Evolutionary conservation across 2,329 filamentous ascomycete genomes (phyloP), one percentile per base, ranked within the genome.

Genomic region (Trichoderma sp.): DNA sequence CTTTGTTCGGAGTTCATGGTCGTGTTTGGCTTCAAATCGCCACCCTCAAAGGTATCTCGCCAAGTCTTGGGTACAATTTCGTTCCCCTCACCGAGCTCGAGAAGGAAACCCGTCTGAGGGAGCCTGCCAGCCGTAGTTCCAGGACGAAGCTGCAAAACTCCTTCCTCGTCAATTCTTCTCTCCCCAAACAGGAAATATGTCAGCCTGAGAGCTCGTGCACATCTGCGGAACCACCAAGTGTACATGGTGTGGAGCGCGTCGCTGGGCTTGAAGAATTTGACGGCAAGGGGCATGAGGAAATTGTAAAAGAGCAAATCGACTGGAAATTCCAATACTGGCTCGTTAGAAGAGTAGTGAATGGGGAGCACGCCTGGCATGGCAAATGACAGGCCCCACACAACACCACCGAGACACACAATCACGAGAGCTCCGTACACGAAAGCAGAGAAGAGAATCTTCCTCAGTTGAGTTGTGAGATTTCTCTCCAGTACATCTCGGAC

Each of bases 271-370:
- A 98, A 93, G 79, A 95, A 92, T 79, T 91, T 93, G 79, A 98
- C 91, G 14, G 95, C 92, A 66, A 98, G 86, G 0, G 97, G 97
- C 88, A 98, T 97, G 64, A 98, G 87, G 83, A 98, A 97, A 84
- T 98, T 98, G 88, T 98, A 99, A 82, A 98, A 97, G 18, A 99
- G 87, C 2, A 99, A 88, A 81, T 99, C 96, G 76, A 98, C 91
- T 0, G 97, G 97, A 78, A 99, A 98, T 82, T 98, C 97, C 65
- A 98, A 87, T 0, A 97, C 93, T 0, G 97, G 95, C 79, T 97
- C 94, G 78, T 95, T 96, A 1, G 95, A 96, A 3, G 95, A 94
- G 91, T 97, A 98, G 83, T 96, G 94, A 63, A 99, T 94, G 0
- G 97, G 97, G 21, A 99, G 89, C 62, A 99, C 91, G 71, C 88